Evolutionary conservation across 139 green algal genomes (phyloP).

Genomic region (Asterochloris erici): DNA sequence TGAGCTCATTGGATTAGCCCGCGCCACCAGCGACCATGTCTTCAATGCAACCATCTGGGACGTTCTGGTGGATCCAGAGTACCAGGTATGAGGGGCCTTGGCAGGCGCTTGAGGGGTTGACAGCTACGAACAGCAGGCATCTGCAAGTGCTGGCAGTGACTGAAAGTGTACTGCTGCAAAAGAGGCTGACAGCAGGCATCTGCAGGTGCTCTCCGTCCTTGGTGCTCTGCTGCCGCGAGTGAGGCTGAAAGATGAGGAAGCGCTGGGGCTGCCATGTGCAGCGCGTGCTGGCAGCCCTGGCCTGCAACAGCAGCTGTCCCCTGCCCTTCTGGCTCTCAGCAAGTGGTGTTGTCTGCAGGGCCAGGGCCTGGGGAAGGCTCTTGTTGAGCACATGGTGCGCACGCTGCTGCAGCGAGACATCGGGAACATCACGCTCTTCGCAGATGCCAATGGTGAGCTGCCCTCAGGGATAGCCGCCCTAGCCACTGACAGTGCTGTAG

Average conservation of each 20-base stretch:
- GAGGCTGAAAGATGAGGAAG: background rate
- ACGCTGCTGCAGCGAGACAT: constrained; percentile 88
- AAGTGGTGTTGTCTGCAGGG: constrained; percentile 21
- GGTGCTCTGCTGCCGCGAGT: background rate
- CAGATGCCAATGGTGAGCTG: constrained; percentile 63
- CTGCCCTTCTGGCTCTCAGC: no score
- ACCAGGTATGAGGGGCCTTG: constrained; percentile 52
- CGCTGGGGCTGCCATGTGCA: background rate
- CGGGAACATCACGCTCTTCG: constrained; percentile 97
- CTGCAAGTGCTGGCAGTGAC: background rate
- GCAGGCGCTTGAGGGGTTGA: background rate
- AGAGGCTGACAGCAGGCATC: no score
- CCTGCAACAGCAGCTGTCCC: no score
- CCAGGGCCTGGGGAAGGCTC: constrained; percentile 88
- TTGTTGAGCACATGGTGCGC: constrained; percentile 89
- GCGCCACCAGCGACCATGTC: constrained; percentile 87
- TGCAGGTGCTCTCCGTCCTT: no score
- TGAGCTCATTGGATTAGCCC: constrained; percentile 53
- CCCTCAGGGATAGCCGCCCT: background rate
- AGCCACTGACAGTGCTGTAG: no score
- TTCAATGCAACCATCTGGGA: constrained; percentile 99
- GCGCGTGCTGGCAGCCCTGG: background rate
- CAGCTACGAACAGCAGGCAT: background rate
- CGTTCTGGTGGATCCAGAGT: constrained; percentile 92
- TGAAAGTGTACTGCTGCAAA: no score